These are phyloP conservation scores for Penicillium psychrofluorescens DNA, from an alignment of 495 filamentous ascomycete genomes.

Conservation along the genomic window DNA sequence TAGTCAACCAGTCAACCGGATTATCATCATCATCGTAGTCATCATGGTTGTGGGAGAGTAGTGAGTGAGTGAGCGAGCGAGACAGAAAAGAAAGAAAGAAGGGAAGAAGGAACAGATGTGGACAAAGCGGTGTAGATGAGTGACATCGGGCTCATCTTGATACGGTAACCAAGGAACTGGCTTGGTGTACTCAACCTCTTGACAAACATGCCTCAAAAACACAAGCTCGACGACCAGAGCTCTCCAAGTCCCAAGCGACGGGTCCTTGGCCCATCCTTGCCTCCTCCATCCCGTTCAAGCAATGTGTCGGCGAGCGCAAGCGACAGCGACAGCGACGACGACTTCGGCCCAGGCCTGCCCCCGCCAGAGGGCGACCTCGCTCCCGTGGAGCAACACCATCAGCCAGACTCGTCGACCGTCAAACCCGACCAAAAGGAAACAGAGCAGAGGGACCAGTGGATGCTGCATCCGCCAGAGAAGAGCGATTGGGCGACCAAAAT, in stretches of 20 bases:
- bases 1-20: too few relatives aligned
- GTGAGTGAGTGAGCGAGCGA: too few relatives aligned
- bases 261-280: constrained; percentile 28
- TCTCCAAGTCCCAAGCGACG: constrained; percentile 13
- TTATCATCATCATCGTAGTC: too few relatives aligned
- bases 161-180: not conserved
- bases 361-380: constrained; percentile 29
- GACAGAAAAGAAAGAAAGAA: too few relatives aligned
- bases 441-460: constrained; percentile 78
- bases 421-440: constrained; percentile 11
- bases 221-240: constrained; percentile 5
- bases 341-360: constrained; percentile 80
- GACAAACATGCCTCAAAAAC: constrained; percentile 5
- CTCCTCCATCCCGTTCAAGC: constrained; percentile 13
- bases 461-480: constrained; percentile 74
- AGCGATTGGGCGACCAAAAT: constrained; percentile 56
- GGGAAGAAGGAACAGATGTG: too few relatives aligned
- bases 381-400: constrained; percentile 1
- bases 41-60: too few relatives aligned
- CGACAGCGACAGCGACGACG: constrained; percentile 48
- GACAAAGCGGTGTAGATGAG: not conserved
- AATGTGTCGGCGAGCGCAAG: constrained; percentile 15
- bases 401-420: constrained; percentile 4
- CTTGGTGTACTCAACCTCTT: not conserved
- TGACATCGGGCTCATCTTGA: not conserved